These are phyloP conservation scores for Phytophthora rubi DNA, from an alignment of 352 stramenopile species.

Conservation along the genomic window DNA sequence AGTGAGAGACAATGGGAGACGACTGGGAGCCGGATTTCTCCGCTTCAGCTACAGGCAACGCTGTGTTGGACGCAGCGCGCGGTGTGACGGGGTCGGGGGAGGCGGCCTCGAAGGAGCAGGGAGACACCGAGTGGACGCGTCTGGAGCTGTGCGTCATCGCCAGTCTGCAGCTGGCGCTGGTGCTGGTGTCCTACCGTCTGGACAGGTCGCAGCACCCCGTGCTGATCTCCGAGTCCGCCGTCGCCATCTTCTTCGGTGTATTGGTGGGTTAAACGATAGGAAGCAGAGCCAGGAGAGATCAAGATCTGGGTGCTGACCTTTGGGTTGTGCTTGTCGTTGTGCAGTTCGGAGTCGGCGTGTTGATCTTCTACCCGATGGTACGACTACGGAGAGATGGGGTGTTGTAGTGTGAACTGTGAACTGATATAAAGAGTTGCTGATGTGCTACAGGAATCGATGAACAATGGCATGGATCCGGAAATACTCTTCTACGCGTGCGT, in stretches of 20 bases:
- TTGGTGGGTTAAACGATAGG: constrained; percentile 47
- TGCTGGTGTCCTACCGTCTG: constrained; percentile 83
- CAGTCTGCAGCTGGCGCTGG: constrained; percentile 80
- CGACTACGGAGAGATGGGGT: neutral
- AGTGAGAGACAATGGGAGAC: constrained; percentile 25
- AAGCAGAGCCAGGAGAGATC: neutral
- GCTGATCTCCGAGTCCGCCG: constrained; percentile 84
- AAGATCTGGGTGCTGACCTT: constrained; percentile 17
- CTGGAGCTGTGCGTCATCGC: constrained; percentile 84
- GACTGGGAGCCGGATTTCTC: constrained; percentile 30
- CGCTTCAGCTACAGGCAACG: constrained; percentile 34
- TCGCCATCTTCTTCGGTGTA: constrained; percentile 85
- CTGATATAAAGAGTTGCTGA: constrained; percentile 6
- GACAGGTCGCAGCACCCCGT: constrained; percentile 68
- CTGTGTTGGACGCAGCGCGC: constrained; percentile 41
- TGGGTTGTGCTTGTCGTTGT: neutral
- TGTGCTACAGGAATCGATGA: constrained; percentile 68
- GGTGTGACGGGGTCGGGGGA: constrained; percentile 33
- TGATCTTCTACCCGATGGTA: constrained; percentile 85
- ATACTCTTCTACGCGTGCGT: constrained; percentile 85
- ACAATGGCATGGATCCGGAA: constrained; percentile 84
- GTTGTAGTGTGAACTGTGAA: neutral
- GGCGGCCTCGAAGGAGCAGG: constrained; percentile 33
- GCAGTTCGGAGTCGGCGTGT: constrained; percentile 77
- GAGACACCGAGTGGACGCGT: constrained; percentile 61